phyloP scores from a whole-genome alignment of 768 basidiomycete genomes.

The Chiua virens region DNA sequence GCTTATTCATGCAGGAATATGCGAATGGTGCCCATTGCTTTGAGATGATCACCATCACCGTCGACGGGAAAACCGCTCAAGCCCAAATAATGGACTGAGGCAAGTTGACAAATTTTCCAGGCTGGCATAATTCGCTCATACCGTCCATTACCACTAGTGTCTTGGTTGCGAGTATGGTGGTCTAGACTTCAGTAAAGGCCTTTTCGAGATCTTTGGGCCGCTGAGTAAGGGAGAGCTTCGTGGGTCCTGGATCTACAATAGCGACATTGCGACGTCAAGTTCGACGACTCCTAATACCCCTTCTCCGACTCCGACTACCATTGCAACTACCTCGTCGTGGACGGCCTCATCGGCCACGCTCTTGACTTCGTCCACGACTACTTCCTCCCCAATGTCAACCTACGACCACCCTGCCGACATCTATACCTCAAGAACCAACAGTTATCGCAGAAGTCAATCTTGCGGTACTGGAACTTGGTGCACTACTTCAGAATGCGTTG shows the following conservation, averaged over 20 bases:
- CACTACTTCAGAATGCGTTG: slow-evolving; percentile 16
- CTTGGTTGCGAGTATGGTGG: slow-evolving; percentile 37
- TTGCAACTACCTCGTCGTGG: slow-evolving; percentile 8
- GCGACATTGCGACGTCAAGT: slow-evolving; percentile 19
- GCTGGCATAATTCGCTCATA: not conserved
- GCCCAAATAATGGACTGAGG: slow-evolving; percentile 48
- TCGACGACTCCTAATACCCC: slow-evolving; percentile 12
- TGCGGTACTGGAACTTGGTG: slow-evolving; percentile 25
- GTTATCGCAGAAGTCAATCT: slow-evolving; percentile 23
- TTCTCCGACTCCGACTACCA: slow-evolving; percentile 10
- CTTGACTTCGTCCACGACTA: slow-evolving; percentile 9
- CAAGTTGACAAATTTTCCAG: slow-evolving; percentile 17
- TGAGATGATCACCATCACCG: slow-evolving; percentile 43
- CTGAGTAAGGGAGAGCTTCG: slow-evolving; percentile 34
- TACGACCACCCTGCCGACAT: slow-evolving; percentile 11
- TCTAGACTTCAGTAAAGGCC: slow-evolving; percentile 46
- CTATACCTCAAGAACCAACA: slow-evolving; percentile 20
- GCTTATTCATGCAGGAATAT: slow-evolving; percentile 36
- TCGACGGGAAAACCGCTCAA: slow-evolving; percentile 35
- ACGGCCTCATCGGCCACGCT: slow-evolving; percentile 7
- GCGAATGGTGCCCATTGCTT: slow-evolving; percentile 42
- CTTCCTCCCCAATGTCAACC: slow-evolving; percentile 10
- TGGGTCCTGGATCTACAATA: slow-evolving; percentile 42
- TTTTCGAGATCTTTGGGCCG: slow-evolving; percentile 45
- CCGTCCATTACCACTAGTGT: slow-evolving; percentile 32